phyloP scores from a whole-genome alignment of 2,329 filamentous ascomycete genomes.

The Fusarium concolor region DNA sequence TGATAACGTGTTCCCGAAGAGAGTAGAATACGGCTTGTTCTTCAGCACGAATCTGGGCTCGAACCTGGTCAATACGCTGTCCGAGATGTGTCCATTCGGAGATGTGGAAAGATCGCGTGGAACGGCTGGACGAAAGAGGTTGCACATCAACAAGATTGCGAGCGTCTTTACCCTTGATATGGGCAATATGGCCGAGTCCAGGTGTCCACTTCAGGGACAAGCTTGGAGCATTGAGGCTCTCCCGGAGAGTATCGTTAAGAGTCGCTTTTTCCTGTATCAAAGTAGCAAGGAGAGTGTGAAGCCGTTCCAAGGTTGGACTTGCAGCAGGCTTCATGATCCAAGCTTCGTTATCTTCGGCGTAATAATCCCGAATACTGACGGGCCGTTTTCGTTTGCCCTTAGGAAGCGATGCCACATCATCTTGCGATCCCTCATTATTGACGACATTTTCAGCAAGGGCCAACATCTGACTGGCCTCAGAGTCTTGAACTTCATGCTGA shows the following conservation, averaged over 20 bases:
- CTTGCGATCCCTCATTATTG: constrained; percentile 71
- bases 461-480: constrained; percentile 76
- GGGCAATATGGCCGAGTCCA: constrained; percentile 87
- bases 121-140: constrained; percentile 80
- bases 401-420: constrained; percentile 65
- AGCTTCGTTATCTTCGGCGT: constrained; percentile 68
- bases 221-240: constrained; percentile 69
- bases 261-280: constrained; percentile 70
- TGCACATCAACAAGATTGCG: constrained; percentile 50
- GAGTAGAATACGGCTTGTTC: constrained; percentile 83
- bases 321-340: constrained; percentile 78
- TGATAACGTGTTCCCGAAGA: constrained; percentile 80
- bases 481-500: constrained; percentile 81
- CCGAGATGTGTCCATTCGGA: constrained; percentile 88
- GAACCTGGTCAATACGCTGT: constrained; percentile 79
- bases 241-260: constrained; percentile 71
- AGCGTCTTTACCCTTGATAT: constrained; percentile 85
- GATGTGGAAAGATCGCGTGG: constrained; percentile 85
- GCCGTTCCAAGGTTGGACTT: constrained; percentile 70
- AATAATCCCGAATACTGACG: constrained; percentile 65
- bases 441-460: constrained; percentile 79
- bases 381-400: constrained; percentile 62
- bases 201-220: constrained; percentile 89
- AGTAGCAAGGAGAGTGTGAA: constrained; percentile 75
- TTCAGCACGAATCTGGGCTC: constrained; percentile 82